These are phyloP conservation scores for Macrolepiota fuliginosa DNA, from an alignment of 768 basidiomycete genomes.

Conservation along the genomic window DNA sequence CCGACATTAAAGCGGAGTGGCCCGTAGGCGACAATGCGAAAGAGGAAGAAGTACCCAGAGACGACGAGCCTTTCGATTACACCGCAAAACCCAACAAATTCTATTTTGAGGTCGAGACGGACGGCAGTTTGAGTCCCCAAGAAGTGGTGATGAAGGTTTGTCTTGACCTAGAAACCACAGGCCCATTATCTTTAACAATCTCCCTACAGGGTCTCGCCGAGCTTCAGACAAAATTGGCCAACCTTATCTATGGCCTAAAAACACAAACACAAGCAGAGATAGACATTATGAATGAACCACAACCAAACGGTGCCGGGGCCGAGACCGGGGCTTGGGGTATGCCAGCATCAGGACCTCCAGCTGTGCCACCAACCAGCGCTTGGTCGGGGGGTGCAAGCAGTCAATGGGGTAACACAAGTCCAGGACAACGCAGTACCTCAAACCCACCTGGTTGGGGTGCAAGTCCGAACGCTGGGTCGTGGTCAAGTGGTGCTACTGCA, in stretches of 20 bases:
- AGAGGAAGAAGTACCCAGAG: slow-evolving; percentile 78
- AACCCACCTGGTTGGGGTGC: slow-evolving; percentile 10
- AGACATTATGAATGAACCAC: slow-evolving; percentile 45
- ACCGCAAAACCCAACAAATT: slow-evolving; percentile 86
- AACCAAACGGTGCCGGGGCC: slow-evolving; percentile 25
- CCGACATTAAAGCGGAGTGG: slow-evolving; percentile 83
- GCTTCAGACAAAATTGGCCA: slow-evolving; percentile 78
- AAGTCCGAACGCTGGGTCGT: slow-evolving; percentile 7
- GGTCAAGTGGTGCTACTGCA: slow-evolving; percentile 12
- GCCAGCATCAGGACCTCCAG: slow-evolving; percentile 22
- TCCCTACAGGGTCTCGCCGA: slow-evolving; percentile 64
- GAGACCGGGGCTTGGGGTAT: slow-evolving; percentile 23
- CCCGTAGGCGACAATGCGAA: slow-evolving; percentile 83
- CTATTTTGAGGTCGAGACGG: slow-evolving; percentile 94
- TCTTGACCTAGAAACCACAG: slow-evolving; percentile 1
- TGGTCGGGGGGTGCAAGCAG: slow-evolving; percentile 26
- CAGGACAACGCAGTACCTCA: slow-evolving; percentile 7
- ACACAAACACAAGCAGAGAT: slow-evolving; percentile 57
- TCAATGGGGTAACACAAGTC: slow-evolving; percentile 13
- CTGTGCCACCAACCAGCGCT: slow-evolving; percentile 17
- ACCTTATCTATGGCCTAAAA: slow-evolving; percentile 75
- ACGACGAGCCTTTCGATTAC: slow-evolving; percentile 85
- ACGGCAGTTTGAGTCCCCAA: slow-evolving; percentile 84
- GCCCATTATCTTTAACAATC: not conserved
- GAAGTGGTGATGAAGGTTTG: slow-evolving; percentile 84